Conservation (phyloP, 148 eudicot species). For the Heliamphora exappendiculata region DNA sequence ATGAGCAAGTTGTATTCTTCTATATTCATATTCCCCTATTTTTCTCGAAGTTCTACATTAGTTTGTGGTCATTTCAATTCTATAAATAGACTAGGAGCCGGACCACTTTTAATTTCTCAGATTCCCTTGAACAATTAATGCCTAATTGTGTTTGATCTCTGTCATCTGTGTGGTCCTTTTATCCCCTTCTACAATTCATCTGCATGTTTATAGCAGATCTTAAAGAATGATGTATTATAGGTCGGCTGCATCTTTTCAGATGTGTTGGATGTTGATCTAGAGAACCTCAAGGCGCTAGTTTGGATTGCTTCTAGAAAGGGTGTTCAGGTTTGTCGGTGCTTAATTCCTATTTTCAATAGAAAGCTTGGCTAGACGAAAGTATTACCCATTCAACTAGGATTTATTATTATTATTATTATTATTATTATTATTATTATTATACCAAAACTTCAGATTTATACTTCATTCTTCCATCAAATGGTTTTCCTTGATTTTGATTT, state of each 20-base stretch:
- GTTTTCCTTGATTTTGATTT: slow-evolving; percentile 8
- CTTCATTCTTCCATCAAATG: slow-evolving; percentile 3
- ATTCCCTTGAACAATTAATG: neutral
- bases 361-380: neutral
- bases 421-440: too few relatives aligned
- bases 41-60: neutral
- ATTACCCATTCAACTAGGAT: neutral
- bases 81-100: neutral
- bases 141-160: neutral
- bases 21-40: neutral
- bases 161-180: neutral
- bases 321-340: slow-evolving; percentile 42
- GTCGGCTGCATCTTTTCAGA: slow-evolving; percentile 43
- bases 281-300: slow-evolving; percentile 37
- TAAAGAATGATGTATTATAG: slow-evolving; percentile 22
- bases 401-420: too few relatives aligned
- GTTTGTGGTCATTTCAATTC: neutral
- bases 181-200: neutral
- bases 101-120: neutral
- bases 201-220: neutral
- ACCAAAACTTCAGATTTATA: neutral
- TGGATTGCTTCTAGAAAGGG: slow-evolving; percentile 37
- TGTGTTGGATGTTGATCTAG: slow-evolving; percentile 40
- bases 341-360: neutral
- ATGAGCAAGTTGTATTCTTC: neutral